Evolutionary conservation across 768 basidiomycete species (phyloP), one percentile per base, ranked within the genome.

Genomic region (Amanita rubescens): DNA sequence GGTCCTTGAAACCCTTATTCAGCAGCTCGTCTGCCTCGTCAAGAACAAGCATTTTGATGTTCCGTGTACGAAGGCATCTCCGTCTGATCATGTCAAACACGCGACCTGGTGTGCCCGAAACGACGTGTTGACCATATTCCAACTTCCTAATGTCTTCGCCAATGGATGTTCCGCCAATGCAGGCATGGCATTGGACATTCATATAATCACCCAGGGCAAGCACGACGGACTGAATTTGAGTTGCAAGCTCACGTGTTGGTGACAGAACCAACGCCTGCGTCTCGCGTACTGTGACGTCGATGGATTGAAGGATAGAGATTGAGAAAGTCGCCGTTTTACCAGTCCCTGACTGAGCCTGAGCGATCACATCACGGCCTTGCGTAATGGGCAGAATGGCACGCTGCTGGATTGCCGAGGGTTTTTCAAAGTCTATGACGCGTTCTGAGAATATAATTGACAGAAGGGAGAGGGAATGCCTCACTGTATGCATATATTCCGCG

Each of bases 291-390:
- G 89, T 86, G 39, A 90, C 84, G 69, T 99, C 95, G 81, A 99
- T 96, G 58, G 91, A 92, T 68, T 99, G 95, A 50, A 99, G 84
- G 69, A 96, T 92, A 60, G 94, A 90, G 67, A 99, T 96, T 60
- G 94, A 94, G 74, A 97, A 97, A 17, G 95, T 96, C 5, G 95
- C 95, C 9, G 95, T 99, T 90, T 98, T 99, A 80, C 95, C 95
- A 34, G 95, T 97, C 67, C 95, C 95, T 32, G 94, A 96, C 74
- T 98, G 95, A 39, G 95, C 95, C 75, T 97, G 95, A 33, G 95
- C 95, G 68, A 99, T 97, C 56, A 97, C 95, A 79, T 98, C 95
- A 59, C 94, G 85, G 25, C 91, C 91, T 75, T 91, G 88, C 46
- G 84, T 90, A 66, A 99, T 95, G 49, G 95, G 95, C 55, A 95